Conservation (phyloP, 2,329 filamentous ascomycete genomes). For the Golovinomyces cichoracearum region DNA sequence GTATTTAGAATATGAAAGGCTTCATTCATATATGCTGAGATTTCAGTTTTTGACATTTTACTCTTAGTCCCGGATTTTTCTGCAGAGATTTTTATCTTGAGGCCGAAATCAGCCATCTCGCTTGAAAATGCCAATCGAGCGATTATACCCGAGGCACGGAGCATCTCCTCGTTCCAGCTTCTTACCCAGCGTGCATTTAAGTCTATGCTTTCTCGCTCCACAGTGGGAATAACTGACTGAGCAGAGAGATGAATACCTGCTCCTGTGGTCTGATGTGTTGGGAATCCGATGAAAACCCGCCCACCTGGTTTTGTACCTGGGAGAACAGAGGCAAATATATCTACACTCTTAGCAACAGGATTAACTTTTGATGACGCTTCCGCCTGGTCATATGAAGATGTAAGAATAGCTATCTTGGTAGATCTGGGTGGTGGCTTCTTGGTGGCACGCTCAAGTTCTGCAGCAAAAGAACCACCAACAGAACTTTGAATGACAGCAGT, state of each 20-base stretch:
- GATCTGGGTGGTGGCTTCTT: conserved; percentile 86
- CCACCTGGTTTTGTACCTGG: conserved; percentile 61
- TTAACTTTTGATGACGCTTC: conserved; percentile 23
- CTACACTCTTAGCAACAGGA: conserved; percentile 30
- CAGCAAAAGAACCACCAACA: conserved; percentile 44
- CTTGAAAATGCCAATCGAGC: conserved; percentile 66
- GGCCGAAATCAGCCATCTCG: conserved; percentile 56
- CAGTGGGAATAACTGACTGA: conserved; percentile 85
- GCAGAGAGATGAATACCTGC: conserved; percentile 84
- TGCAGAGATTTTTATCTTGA: conserved; percentile 26
- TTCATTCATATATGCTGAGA: conserved; percentile 45
- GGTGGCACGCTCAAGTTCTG: conserved; percentile 78
- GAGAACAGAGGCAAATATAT: conserved; percentile 74
- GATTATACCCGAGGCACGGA: conserved; percentile 72
- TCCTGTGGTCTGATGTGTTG: conserved; percentile 88
- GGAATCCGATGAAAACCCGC: conserved; percentile 89
- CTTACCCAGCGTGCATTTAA: conserved; percentile 86
- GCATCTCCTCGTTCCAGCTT: conserved; percentile 84
- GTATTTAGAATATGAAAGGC: conserved; percentile 65
- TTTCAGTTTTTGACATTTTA: conserved; percentile 34
- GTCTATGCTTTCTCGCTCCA: conserved; percentile 90
- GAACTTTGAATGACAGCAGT: conserved; percentile 60
- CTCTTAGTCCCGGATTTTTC: conserved; percentile 19
- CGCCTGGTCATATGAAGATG: conserved; percentile 71
- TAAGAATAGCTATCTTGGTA: conserved; percentile 66